Percentiles rank a stretch among this genome's conserved stretches.
Conservation (phyloP, 2,329 filamentous ascomycete species). For the Lecanicillium sp. region DNA sequence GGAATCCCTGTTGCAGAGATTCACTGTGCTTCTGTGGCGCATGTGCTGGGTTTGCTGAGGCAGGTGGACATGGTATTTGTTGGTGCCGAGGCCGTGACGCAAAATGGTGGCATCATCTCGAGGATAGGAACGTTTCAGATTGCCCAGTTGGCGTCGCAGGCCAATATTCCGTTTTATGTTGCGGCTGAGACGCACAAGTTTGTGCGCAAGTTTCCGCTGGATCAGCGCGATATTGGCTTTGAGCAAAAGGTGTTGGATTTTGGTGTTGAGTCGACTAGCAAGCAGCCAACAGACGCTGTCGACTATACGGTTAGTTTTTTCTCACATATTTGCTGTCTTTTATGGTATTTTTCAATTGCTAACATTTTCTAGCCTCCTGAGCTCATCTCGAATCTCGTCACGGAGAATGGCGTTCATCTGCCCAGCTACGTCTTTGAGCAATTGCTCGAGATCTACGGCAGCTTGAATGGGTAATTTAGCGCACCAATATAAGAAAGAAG, state of each 20-base stretch:
- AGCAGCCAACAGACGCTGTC: conserved; percentile 47
- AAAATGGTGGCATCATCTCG: conserved; percentile 89
- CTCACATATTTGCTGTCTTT: not conserved
- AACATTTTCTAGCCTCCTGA: conserved; percentile 47
- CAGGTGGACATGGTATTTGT: conserved; percentile 59
- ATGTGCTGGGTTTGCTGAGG: conserved; percentile 52
- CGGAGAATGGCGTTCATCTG: conserved; percentile 64
- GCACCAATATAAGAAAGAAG: not conserved
- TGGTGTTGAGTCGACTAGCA: conserved; percentile 39
- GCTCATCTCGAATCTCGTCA: conserved; percentile 64
- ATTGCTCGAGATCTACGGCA: conserved; percentile 54
- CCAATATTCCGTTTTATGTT: conserved; percentile 75
- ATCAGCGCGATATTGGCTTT: conserved; percentile 72
- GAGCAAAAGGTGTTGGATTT: conserved; percentile 73
- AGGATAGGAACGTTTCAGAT: conserved; percentile 82
- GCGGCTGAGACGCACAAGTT: conserved; percentile 97
- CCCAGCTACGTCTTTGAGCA: conserved; percentile 64
- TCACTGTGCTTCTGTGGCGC: conserved; percentile 59
- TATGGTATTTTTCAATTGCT: conserved; percentile 9
- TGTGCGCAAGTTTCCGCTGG: conserved; percentile 74
- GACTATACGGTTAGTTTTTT: conserved; percentile 58
- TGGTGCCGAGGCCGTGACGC: conserved; percentile 78
- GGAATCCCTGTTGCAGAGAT: conserved; percentile 70
- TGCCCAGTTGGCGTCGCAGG: conserved; percentile 63
- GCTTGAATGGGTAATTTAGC: conserved; percentile 24